Conservation (phyloP, 139 green algal genomes). For the Chlamydomonas eustigma region DNA sequence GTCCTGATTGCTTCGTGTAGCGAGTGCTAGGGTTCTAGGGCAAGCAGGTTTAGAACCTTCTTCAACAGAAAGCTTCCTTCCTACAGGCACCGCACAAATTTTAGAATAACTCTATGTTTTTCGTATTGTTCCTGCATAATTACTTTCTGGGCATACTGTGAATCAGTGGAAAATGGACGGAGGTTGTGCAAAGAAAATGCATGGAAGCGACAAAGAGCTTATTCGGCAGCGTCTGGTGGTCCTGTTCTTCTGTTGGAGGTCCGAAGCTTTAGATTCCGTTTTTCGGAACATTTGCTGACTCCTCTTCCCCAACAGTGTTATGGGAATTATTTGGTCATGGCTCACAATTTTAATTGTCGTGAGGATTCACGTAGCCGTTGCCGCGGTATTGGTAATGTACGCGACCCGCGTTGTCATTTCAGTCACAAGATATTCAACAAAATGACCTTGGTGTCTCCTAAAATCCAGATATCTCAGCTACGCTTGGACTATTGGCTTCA, state of each 20-base stretch:
- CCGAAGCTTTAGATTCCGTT: background rate
- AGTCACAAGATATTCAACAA: background rate
- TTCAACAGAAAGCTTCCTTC: too few relatives aligned
- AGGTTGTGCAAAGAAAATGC: too few relatives aligned
- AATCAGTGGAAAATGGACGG: too few relatives aligned
- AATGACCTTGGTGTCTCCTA: background rate
- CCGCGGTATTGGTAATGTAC: background rate
- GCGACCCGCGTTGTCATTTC: background rate
- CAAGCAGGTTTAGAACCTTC: too few relatives aligned
- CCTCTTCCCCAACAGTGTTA: background rate
- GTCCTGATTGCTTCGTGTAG: background rate
- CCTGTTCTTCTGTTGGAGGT: slow-evolving; percentile 1
- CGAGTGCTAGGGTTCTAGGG: too few relatives aligned
- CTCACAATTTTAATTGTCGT: background rate
- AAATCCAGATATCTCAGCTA: background rate
- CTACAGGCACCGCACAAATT: too few relatives aligned
- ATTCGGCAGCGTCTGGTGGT: background rate
- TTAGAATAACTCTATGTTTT: too few relatives aligned
- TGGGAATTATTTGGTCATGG: slow-evolving; percentile 2
- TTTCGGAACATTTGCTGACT: background rate
- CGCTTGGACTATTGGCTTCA: slow-evolving; percentile 1
- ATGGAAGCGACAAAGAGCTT: too few relatives aligned
- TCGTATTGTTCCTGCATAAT: too few relatives aligned
- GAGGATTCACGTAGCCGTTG: background rate
- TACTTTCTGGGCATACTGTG: too few relatives aligned